Conservation (phyloP, 2,329 filamentous ascomycete genomes). For the Claviceps capensis region DNA sequence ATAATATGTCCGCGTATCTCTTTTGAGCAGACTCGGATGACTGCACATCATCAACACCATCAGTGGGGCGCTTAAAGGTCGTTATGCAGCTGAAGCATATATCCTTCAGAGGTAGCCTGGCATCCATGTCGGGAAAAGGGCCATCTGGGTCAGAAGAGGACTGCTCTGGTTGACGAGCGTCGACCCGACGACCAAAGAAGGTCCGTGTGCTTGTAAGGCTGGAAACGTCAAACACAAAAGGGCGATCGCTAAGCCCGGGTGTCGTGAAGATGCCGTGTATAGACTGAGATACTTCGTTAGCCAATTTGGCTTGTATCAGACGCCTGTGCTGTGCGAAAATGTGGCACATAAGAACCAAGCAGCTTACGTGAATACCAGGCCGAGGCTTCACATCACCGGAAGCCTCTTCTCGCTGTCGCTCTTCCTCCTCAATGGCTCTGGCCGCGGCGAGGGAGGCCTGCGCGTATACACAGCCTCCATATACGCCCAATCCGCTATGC, state of each 20-base stretch:
- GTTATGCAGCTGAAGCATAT: conserved; percentile 37
- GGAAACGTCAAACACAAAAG: conserved; percentile 38
- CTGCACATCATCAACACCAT: conserved; percentile 24
- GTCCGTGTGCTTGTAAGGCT: conserved; percentile 30
- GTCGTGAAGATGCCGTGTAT: conserved; percentile 43
- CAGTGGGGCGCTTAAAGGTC: conserved; percentile 34
- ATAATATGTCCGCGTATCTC: conserved; percentile 29
- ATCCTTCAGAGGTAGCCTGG: conserved; percentile 22
- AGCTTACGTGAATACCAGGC: conserved; percentile 25
- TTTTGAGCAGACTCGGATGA: conserved; percentile 24
- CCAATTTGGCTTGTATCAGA: too few species aligned
- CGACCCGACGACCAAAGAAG: conserved; percentile 36
- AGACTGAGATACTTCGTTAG: conserved; percentile 21
- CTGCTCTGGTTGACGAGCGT: conserved; percentile 30
- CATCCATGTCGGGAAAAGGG: conserved; percentile 26
- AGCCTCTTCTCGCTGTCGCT: conserved; percentile 7
- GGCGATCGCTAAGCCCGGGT: conserved; percentile 31
- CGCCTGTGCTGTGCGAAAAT: too few species aligned
- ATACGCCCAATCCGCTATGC: conserved; percentile 13
- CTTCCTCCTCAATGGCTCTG: conserved; percentile 19
- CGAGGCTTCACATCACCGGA: conserved; percentile 6
- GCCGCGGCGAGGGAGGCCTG: conserved; percentile 24
- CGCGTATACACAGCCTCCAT: conserved; percentile 24
- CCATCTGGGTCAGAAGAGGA: conserved; percentile 23
- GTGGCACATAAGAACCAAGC: not conserved